Conservation (phyloP, 2,329 filamentous ascomycete genomes). For the Alternaria sp. region DNA sequence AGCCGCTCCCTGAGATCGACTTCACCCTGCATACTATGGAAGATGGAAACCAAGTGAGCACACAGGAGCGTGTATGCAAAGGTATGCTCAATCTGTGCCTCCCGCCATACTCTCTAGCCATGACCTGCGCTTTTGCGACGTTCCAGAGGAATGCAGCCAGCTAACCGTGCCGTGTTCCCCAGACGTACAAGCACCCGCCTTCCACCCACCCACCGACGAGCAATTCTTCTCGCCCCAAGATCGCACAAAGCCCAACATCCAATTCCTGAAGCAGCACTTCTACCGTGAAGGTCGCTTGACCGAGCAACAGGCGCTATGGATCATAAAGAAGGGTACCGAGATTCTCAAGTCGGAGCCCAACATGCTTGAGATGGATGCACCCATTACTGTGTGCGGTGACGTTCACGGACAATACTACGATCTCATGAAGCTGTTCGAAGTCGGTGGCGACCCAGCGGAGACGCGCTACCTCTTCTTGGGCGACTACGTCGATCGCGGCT, state of each 20-base stretch:
- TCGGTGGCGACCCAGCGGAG: slow-evolving; percentile 94
- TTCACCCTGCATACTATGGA: slow-evolving; percentile 99
- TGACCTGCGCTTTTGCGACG: slow-evolving; percentile 6
- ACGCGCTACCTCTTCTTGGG: slow-evolving; percentile 97
- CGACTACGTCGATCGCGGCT: slow-evolving; percentile 97
- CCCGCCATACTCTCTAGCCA: slow-evolving; percentile 8
- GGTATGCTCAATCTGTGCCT: slow-evolving; percentile 64
- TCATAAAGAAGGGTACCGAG: slow-evolving; percentile 87
- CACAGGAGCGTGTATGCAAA: slow-evolving; percentile 96
- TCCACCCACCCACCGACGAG: slow-evolving; percentile 89
- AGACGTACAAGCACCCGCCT: slow-evolving; percentile 98
- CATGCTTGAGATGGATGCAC: slow-evolving; percentile 97
- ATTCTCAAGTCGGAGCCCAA: slow-evolving; percentile 91
- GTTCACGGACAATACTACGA: slow-evolving; percentile 99
- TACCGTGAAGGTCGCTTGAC: slow-evolving; percentile 97
- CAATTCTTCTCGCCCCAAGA: slow-evolving; percentile 92
- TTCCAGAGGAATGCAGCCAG: slow-evolving; percentile 29
- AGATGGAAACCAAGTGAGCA: slow-evolving; percentile 94
- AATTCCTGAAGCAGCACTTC: slow-evolving; percentile 97
- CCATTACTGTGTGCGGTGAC: slow-evolving; percentile 97
- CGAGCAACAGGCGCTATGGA: slow-evolving; percentile 97
- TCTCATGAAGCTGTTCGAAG: slow-evolving; percentile 99
- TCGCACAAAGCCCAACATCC: slow-evolving; percentile 86
- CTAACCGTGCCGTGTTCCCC: slow-evolving; percentile 37
- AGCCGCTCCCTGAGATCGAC: slow-evolving; percentile 95